Percentiles rank a stretch among this genome's conserved stretches.
These are phyloP conservation scores for Groenewaldozyma auringiensis DNA, from an alignment of 1,139 yeast genomes.

Conservation along the genomic window DNA sequence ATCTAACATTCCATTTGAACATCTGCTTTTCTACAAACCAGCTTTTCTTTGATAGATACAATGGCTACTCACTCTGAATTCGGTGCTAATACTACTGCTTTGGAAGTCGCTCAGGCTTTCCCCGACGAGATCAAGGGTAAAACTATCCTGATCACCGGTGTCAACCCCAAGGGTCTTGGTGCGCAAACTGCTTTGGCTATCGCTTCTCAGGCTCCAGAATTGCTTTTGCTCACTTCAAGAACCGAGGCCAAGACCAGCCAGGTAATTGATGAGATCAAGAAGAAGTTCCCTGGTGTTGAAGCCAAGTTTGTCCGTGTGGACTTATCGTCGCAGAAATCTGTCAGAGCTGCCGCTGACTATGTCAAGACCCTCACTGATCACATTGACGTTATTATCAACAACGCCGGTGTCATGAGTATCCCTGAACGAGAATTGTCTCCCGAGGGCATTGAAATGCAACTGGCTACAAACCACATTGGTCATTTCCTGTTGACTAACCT, in stretches of 20 bases:
- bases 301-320: conserved; percentile 8
- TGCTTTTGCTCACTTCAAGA: conserved; percentile 24
- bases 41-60: too few species aligned
- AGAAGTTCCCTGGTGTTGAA: conserved; percentile 7
- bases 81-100: conserved; percentile 9
- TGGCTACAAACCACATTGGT: conserved; percentile 5
- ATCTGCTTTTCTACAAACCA: too few species aligned
- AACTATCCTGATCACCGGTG: conserved; percentile 27
- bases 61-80: neutral
- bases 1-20: too few species aligned
- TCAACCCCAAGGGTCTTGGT: conserved; percentile 23
- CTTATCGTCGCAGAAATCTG: conserved; percentile 9
- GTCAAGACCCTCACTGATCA: conserved; percentile 7
- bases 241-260: conserved; percentile 16
- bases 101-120: conserved; percentile 10
- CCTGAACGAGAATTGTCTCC: conserved; percentile 3
- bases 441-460: conserved; percentile 6
- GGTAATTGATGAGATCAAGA: conserved; percentile 14
- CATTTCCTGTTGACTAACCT: conserved; percentile 12
- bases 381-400: conserved; percentile 11
- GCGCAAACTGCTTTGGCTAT: conserved; percentile 16
- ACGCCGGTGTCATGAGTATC: conserved; percentile 15
- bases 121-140: conserved; percentile 26
- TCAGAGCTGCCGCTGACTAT: conserved; percentile 8
- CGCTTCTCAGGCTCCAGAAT: conserved; percentile 18